A percentile compares a stretch with the other conserved stretches of the same genome.
phyloP scores from a whole-genome alignment of 2,329 filamentous ascomycete species.

The Bipolaris oryzae region DNA sequence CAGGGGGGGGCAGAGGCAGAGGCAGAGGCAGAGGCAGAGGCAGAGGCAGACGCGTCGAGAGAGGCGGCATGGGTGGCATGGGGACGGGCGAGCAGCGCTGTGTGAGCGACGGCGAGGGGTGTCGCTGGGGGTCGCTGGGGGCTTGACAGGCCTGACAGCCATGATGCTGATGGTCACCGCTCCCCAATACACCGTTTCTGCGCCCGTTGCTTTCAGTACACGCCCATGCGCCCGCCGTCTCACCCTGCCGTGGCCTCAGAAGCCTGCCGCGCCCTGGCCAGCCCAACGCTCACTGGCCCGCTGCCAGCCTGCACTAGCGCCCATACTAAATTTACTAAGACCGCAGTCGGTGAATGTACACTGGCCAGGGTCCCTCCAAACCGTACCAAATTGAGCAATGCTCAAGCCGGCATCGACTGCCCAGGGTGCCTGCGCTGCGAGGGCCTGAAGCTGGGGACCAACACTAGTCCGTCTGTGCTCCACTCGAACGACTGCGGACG shows the following conservation, averaged over 20 bases:
- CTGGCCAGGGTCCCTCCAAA: constrained; percentile 29
- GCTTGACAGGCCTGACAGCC: constrained; percentile 1
- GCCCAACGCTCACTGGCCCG: constrained; percentile 36
- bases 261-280: constrained; percentile 29
- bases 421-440: constrained; percentile 36
- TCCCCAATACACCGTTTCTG: constrained; percentile 30
- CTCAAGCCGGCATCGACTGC: constrained; percentile 27
- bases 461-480: constrained; percentile 38
- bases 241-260: constrained; percentile 30
- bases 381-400: constrained; percentile 33
- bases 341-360: constrained; percentile 38
- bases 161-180: constrained; percentile 26
- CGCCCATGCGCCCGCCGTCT: constrained; percentile 28
- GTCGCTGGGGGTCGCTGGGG: background rate
- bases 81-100: background rate
- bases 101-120: background rate
- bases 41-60: constrained; percentile 11
- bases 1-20: constrained; percentile 1
- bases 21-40: too few species aligned
- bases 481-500: constrained; percentile 36
- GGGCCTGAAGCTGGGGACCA: constrained; percentile 40
- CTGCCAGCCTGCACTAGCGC: constrained; percentile 35
- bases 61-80: constrained; percentile 9
- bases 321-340: constrained; percentile 40
- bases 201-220: constrained; percentile 17